Evolutionary conservation across 192 early-diverging fungal genomes (phyloP).

Genomic region (Thamnidium elegans): DNA sequence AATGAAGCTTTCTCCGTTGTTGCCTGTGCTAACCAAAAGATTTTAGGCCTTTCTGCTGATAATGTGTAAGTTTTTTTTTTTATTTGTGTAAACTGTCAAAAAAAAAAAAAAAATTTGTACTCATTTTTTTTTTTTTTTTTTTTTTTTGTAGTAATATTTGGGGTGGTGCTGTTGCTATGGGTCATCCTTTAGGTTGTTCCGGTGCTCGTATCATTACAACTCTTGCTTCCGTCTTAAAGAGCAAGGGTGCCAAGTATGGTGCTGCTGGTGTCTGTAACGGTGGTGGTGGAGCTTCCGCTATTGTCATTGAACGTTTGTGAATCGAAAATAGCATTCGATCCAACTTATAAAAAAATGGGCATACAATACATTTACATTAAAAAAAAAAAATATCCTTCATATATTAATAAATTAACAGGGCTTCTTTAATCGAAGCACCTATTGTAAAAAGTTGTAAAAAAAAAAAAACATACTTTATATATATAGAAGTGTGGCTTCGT

Average conservation of each 20-base stretch:
- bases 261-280: constrained; percentile 91
- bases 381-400: no score
- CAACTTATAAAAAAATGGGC: no score
- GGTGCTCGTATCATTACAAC: constrained; percentile 92
- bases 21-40: constrained; percentile 85
- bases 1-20: constrained; percentile 87
- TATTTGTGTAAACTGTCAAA: background rate
- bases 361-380: no score
- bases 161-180: constrained; percentile 96
- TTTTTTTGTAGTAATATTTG: constrained; percentile 71
- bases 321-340: background rate
- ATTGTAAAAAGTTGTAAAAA: no score
- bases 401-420: no score
- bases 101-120: background rate
- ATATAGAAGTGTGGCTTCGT: no score
- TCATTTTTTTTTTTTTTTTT: constrained; percentile 2
- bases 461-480: no score
- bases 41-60: constrained; percentile 64
- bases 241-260: constrained; percentile 79
- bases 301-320: constrained; percentile 34
- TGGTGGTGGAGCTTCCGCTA: constrained; percentile 34
- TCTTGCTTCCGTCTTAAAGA: constrained; percentile 77
- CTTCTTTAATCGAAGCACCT: no score
- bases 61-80: constrained; percentile 52
- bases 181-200: constrained; percentile 92